A percentile compares a stretch with the other conserved stretches of the same genome.
Conservation (phyloP, 345 rosid genomes). For the Linum tenue region DNA sequence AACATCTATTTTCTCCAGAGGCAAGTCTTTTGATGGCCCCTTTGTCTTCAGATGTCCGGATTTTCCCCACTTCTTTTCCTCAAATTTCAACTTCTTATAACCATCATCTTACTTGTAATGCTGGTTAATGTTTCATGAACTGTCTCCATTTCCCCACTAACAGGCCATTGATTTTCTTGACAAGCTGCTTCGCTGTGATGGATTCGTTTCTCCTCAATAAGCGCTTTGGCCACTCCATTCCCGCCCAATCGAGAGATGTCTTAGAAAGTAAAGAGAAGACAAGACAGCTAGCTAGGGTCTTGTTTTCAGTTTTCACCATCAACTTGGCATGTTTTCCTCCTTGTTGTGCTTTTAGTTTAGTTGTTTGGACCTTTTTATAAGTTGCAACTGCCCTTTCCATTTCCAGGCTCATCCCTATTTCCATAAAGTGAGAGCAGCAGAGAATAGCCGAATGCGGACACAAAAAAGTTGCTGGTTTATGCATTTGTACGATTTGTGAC, state of each 20-base stretch:
- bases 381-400: neutral
- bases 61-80: neutral
- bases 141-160: too few species aligned
- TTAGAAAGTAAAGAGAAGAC: too few species aligned
- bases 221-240: too few species aligned
- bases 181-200: constrained; percentile 72
- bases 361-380: neutral
- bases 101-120: constrained; percentile 2
- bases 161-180: constrained; percentile 95
- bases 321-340: too few species aligned
- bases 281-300: too few species aligned
- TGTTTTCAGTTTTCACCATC: too few species aligned
- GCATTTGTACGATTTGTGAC: too few species aligned
- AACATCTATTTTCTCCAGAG: constrained; percentile 87
- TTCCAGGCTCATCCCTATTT: constrained; percentile 70
- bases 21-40: too few species aligned
- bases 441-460: constrained; percentile 67
- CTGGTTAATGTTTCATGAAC: constrained; percentile 11
- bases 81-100: constrained; percentile 1
- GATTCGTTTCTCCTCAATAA: neutral
- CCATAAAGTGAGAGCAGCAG: constrained; percentile 90
- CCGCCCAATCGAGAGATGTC: too few species aligned
- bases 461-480: too few species aligned
- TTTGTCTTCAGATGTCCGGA: too few species aligned
- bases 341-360: too few species aligned